phyloP scores from a whole-genome alignment of 306 rosid genomes.

The Clitoria ternatea region DNA sequence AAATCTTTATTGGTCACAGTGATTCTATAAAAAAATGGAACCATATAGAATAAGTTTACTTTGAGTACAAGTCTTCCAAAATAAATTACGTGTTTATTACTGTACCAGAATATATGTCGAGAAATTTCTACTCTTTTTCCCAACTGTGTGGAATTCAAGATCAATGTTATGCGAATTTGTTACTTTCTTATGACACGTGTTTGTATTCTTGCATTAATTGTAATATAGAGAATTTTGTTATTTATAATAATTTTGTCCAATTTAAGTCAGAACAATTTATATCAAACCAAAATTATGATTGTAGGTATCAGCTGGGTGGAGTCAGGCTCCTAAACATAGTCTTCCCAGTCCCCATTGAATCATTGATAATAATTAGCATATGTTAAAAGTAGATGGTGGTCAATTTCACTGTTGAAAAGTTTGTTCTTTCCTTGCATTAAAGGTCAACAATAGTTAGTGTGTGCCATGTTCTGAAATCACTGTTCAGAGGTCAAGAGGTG shows the following conservation, averaged over 20 bases:
- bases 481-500: background rate
- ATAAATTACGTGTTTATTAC: background rate
- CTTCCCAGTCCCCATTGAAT: background rate
- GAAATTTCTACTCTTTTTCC: background rate
- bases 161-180: background rate
- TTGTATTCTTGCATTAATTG: background rate
- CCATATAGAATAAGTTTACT: background rate
- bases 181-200: background rate
- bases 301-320: background rate
- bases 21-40: background rate
- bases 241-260: too few relatives aligned
- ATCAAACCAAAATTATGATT: background rate
- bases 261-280: too few relatives aligned
- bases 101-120: background rate
- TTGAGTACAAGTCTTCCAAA: background rate
- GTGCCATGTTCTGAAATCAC: constrained; percentile 17
- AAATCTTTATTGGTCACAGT: background rate
- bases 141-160: background rate
- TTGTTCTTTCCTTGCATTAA: background rate
- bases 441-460: constrained; percentile 21
- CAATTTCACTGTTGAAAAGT: constrained; percentile 19
- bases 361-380: background rate
- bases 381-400: background rate
- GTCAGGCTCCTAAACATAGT: background rate
- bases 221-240: too few relatives aligned